Conservation (phyloP, 1,284 basidiomycete genomes). For the Leccinum angustisporum region DNA sequence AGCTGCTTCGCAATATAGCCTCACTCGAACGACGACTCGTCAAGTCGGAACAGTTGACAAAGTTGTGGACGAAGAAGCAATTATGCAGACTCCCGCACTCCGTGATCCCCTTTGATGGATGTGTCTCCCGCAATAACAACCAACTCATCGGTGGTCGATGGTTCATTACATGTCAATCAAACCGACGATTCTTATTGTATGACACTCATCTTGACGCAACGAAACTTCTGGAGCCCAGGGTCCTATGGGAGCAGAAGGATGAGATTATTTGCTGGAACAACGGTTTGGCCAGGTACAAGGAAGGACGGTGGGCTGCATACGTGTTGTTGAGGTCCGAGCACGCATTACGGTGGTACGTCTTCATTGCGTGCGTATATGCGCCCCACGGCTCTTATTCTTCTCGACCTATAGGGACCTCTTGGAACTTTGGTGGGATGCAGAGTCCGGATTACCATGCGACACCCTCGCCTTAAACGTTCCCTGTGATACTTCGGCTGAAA, state of each 20-base stretch:
- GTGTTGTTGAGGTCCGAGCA: background rate
- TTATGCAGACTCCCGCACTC: background rate
- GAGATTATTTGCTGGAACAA: background rate
- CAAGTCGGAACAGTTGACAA: background rate
- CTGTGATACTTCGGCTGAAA: background rate
- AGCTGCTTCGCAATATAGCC: background rate
- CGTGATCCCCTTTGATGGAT: background rate
- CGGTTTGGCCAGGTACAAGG: background rate
- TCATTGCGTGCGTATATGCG: background rate
- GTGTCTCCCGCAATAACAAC: background rate
- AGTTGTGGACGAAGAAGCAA: background rate
- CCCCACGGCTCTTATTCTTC: background rate
- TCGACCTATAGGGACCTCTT: background rate
- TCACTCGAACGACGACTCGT: background rate
- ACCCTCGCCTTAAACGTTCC: conserved; percentile 3
- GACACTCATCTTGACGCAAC: background rate
- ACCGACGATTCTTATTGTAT: background rate
- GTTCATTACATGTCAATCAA: background rate
- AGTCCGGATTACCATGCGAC: background rate
- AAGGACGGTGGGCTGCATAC: background rate
- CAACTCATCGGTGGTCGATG: background rate
- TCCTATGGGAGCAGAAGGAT: background rate
- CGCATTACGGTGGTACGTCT: background rate
- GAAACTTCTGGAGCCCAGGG: background rate
- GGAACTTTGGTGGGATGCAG: background rate